These are phyloP conservation scores for Saturnispora galanensis DNA, from an alignment of 805 yeast genomes.

Conservation along the genomic window DNA sequence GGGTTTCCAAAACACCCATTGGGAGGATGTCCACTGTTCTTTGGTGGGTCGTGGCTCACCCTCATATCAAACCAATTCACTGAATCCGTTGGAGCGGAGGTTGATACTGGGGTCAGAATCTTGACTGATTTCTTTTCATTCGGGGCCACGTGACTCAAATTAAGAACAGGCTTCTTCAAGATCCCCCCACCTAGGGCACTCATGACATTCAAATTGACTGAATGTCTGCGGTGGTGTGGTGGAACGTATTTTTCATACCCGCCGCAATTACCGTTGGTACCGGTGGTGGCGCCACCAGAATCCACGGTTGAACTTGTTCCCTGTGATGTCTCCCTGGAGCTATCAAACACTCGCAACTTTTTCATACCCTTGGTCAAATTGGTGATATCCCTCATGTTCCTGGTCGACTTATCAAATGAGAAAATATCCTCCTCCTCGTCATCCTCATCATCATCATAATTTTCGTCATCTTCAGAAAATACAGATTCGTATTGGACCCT, in stretches of 20 bases:
- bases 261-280: neutral
- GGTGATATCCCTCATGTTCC: neutral
- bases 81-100: conserved; percentile 30
- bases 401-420: conserved; percentile 24
- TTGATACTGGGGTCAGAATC: conserved; percentile 18
- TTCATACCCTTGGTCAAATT: neutral
- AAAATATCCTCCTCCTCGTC: conserved; percentile 27
- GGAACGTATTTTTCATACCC: conserved; percentile 33
- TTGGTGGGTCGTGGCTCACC: neutral
- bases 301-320: conserved; percentile 21
- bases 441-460: neutral
- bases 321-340: conserved; percentile 22
- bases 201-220: conserved; percentile 24
- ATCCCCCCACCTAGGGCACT: conserved; percentile 13
- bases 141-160: neutral
- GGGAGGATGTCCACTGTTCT: neutral
- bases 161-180: conserved; percentile 12
- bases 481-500: conserved; percentile 30
- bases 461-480: conserved; percentile 9
- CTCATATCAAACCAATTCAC: conserved; percentile 25
- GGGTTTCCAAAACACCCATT: neutral
- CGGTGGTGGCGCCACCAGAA: too few species aligned
- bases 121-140: conserved; percentile 15
- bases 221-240: conserved; percentile 40
- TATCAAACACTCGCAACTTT: conserved; percentile 9